Evolutionary conservation across 73 alveolate genomes (phyloP).

Genomic region (Tetrahymena elliotti): DNA sequence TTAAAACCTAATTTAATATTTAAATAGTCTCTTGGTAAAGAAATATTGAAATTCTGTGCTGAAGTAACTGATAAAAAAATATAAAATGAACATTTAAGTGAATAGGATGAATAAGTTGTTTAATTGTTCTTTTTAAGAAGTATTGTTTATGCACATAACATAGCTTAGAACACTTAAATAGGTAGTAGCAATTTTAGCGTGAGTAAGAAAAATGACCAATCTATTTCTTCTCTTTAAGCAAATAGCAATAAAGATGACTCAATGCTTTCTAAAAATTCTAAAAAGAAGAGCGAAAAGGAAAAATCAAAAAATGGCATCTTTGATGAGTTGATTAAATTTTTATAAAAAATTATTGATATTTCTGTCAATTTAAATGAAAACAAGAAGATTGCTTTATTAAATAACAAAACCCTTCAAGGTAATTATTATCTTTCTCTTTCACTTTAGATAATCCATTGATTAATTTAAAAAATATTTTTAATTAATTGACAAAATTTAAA

Average conservation of each 20-base stretch:
- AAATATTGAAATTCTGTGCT: background rate
- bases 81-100: background rate
- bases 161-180: background rate
- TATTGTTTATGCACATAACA: background rate
- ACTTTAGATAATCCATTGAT: background rate
- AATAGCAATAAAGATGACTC: background rate
- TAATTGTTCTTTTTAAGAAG: background rate
- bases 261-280: background rate
- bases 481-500: too few relatives aligned
- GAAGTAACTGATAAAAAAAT: background rate
- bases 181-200: background rate
- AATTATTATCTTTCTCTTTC: background rate
- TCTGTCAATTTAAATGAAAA: background rate
- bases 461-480: too few relatives aligned
- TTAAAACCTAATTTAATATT: background rate
- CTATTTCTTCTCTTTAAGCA: background rate
- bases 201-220: background rate
- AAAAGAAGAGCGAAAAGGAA: background rate
- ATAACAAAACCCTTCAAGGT: background rate
- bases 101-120: background rate
- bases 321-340: background rate
- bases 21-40: background rate
- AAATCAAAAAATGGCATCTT: background rate
- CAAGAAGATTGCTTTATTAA: background rate
- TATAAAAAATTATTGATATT: background rate